These are phyloP conservation scores for Salvia rosmarinus DNA, from an alignment of 257 asterid species.

Conservation along the genomic window DNA sequence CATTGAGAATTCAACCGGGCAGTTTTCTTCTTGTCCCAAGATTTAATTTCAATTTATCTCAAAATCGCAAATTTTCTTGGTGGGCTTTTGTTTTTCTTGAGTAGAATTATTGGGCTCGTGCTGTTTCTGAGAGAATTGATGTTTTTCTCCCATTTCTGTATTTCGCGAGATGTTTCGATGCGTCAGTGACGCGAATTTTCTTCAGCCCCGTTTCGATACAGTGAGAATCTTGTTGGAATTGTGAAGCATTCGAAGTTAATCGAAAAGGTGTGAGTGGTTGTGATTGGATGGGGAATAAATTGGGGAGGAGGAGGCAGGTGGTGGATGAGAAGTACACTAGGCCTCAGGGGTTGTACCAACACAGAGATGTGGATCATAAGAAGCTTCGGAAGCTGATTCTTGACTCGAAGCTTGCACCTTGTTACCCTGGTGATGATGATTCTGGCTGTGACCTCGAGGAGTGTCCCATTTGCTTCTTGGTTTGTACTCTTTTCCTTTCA, in stretches of 20 bases:
- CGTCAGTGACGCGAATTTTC: slow-evolving; percentile 29
- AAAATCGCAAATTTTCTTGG: background rate
- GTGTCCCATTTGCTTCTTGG: slow-evolving; percentile 99
- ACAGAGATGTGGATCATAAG: slow-evolving; percentile 95
- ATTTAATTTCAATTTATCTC: slow-evolving; percentile 25
- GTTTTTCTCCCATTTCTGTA: slow-evolving; percentile 28
- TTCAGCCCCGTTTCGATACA: slow-evolving; percentile 14
- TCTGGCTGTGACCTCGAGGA: slow-evolving; percentile 81
- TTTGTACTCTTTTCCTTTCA: slow-evolving; percentile 38
- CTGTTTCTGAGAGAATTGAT: slow-evolving; percentile 18
- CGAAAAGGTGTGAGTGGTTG: slow-evolving; percentile 31
- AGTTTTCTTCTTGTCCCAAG: slow-evolving; percentile 28
- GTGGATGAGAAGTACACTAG: slow-evolving; percentile 99
- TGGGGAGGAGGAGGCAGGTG: slow-evolving; percentile 92
- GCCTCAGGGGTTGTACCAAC: slow-evolving; percentile 99
- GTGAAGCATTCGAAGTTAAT: slow-evolving; percentile 37
- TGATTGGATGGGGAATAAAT: slow-evolving; percentile 82
- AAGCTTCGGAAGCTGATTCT: slow-evolving; percentile 93
- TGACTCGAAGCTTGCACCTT: slow-evolving; percentile 94
- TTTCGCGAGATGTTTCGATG: slow-evolving; percentile 36
- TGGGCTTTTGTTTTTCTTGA: slow-evolving; percentile 32
- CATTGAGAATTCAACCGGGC: slow-evolving; percentile 22
- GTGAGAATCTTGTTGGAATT: slow-evolving; percentile 34
- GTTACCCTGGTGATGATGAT: slow-evolving; percentile 97
- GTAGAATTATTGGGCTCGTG: slow-evolving; percentile 32